phyloP scores from a whole-genome alignment of 768 basidiomycete genomes.

The Solioccasus polychromus region DNA sequence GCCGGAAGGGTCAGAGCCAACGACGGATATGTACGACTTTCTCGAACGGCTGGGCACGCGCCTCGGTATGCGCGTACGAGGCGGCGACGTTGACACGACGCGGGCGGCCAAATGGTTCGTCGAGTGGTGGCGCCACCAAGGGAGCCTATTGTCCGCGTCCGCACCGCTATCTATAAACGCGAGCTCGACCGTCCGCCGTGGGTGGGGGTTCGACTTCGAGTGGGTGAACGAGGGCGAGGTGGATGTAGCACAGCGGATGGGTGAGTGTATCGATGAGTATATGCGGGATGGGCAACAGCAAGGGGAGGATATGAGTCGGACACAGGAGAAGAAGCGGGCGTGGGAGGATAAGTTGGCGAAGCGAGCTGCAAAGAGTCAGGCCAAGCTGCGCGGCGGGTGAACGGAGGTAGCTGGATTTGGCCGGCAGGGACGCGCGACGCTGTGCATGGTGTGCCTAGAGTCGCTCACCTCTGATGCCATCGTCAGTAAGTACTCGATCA shows the following conservation, averaged over 20 bases:
- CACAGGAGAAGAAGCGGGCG: slow-evolving; percentile 64
- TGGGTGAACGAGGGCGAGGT: slow-evolving; percentile 40
- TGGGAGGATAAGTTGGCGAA: slow-evolving; percentile 40
- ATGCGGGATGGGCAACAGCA: slow-evolving; percentile 49
- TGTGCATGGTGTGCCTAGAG: no score
- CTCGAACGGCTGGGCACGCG: slow-evolving; percentile 66
- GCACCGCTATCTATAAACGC: slow-evolving; percentile 27
- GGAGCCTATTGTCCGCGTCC: slow-evolving; percentile 53
- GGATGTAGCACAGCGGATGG: slow-evolving; percentile 65
- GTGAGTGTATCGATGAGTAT: slow-evolving; percentile 60
- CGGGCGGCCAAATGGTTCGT: slow-evolving; percentile 83
- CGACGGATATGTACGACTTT: slow-evolving; percentile 61
- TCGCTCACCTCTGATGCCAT: no score
- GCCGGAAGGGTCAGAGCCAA: slow-evolving; percentile 52
- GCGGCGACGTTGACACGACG: slow-evolving; percentile 65
- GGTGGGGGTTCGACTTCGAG: slow-evolving; percentile 87
- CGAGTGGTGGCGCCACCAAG: slow-evolving; percentile 82
- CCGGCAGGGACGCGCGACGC: no score
- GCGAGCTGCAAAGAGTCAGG: slow-evolving; percentile 34
- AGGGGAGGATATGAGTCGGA: slow-evolving; percentile 61
- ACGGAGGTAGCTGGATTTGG: no score
- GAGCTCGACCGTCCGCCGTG: slow-evolving; percentile 38
- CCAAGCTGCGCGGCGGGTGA: slow-evolving; percentile 24
- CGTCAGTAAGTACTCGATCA: no score
- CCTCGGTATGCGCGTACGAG: slow-evolving; percentile 79